Conservation (phyloP, 257 asterid species). For the Scutellaria galericulata region DNA sequence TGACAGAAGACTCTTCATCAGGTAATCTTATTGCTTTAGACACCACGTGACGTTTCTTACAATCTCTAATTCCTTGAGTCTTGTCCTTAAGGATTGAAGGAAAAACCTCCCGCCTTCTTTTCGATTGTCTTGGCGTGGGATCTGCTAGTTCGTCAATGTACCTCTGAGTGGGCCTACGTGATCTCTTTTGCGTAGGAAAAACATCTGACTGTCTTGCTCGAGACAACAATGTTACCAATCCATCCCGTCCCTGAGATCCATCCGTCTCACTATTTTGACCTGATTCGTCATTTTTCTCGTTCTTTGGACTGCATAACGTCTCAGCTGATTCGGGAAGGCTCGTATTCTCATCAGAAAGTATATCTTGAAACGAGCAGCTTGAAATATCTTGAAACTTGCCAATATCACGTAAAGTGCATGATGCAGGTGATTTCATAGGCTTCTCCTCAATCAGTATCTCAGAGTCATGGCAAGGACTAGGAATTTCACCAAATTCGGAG, state of each 20-base stretch:
- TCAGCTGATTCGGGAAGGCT: conserved; percentile 45
- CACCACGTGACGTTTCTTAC: conserved; percentile 52
- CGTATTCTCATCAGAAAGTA: conserved; percentile 53
- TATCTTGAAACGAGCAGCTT: conserved; percentile 53
- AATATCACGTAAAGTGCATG: conserved; percentile 52
- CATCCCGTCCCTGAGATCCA: conserved; percentile 38
- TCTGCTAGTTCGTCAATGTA: conserved; percentile 81
- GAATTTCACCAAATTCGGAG: conserved; percentile 47
- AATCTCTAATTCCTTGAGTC: conserved; percentile 47
- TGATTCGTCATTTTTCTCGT: conserved; percentile 45
- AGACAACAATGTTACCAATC: conserved; percentile 25
- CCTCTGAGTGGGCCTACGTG: conserved; percentile 92
- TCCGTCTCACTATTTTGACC: conserved; percentile 39
- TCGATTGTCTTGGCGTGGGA: conserved; percentile 44
- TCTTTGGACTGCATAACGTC: conserved; percentile 39
- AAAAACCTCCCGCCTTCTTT: conserved; percentile 53
- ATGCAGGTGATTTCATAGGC: conserved; percentile 48
- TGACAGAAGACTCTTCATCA: conserved; percentile 61
- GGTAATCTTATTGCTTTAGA: conserved; percentile 47
- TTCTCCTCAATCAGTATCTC: conserved; percentile 48
- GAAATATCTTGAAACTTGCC: conserved; percentile 64
- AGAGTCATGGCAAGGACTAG: conserved; percentile 41
- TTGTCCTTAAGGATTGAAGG: conserved; percentile 52
- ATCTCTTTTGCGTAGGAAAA: conserved; percentile 62
- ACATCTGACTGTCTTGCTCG: conserved; percentile 37